Percentiles rank a stretch among this genome's conserved stretches.
Conservation (phyloP, 352 stramenopile species). For the Pythium angustatum region DNA sequence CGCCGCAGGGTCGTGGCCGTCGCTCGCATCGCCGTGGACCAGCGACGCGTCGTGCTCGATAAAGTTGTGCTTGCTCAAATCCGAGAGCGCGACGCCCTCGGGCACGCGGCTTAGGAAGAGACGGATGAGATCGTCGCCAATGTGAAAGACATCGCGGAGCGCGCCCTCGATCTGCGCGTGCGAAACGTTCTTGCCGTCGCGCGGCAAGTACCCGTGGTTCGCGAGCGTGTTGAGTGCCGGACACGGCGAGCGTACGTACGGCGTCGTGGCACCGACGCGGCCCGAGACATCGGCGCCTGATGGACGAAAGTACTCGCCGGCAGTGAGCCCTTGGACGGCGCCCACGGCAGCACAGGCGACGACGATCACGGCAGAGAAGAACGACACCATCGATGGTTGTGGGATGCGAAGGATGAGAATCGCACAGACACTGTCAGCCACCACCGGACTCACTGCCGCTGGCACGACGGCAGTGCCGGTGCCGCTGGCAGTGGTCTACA, state of each 20-base stretch:
- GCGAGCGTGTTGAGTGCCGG: slow-evolving; percentile 51
- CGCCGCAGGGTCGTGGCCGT: slow-evolving; percentile 31
- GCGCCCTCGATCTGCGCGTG: slow-evolving; percentile 12
- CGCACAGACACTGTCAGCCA: neutral
- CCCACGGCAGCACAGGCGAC: neutral
- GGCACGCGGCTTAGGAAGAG: slow-evolving; percentile 18
- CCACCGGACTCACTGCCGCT: too few relatives aligned
- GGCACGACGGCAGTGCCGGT: too few relatives aligned
- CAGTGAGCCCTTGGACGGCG: neutral
- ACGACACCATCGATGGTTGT: neutral
- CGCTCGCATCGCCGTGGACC: slow-evolving; percentile 38
- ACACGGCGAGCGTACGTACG: slow-evolving; percentile 48
- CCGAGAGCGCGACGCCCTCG: slow-evolving; percentile 27
- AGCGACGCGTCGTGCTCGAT: slow-evolving; percentile 41
- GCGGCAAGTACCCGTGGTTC: slow-evolving; percentile 54
- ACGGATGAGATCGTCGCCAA: slow-evolving; percentile 11
- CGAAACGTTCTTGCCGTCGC: slow-evolving; percentile 43
- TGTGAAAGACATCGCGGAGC: slow-evolving; percentile 25
- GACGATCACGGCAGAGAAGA: neutral
- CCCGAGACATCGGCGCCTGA: slow-evolving; percentile 35
- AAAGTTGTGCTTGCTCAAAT: slow-evolving; percentile 29
- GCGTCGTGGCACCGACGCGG: slow-evolving; percentile 21
- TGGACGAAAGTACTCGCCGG: slow-evolving; percentile 38
- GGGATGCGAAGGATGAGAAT: neutral
- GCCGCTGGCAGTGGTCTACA: too few relatives aligned